Base-by-base conservation (phyloP, 495 filamentous ascomycete species). In the Lasiosphaeris hirsuta region DNA sequence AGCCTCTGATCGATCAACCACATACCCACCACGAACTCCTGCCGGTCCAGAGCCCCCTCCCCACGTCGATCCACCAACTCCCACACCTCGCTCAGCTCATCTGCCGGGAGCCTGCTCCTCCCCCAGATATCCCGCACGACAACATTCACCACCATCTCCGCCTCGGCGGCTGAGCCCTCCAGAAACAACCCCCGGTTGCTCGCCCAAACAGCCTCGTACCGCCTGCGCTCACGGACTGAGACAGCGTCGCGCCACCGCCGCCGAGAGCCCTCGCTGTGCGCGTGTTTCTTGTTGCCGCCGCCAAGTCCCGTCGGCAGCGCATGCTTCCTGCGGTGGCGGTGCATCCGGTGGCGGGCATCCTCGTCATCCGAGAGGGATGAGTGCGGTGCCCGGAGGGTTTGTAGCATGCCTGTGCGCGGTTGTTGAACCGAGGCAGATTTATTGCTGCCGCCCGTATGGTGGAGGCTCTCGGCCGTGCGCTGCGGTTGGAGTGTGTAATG, bases 191-290 rank as follows among this genome's bases (percentile, higher is more conserved):
- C 93, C 56, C 84, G 84, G 64, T 98, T 97, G 14, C 90, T 92
- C 19, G 95, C 94, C 91, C 92, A 98, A 3, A 98, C 86, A 4
- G 91, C 95, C 72, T 97, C 94, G 64, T 97, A 97, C n/a, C 93
- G 79, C 63, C 89, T 90, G 38, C 91, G 80, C 64, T 97, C 90
- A 8, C 84, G 73, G 56, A 87, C 82, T 0, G 88, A 89, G 39
- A 97, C 79, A 52, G 84, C 78, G 56, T 89, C 86, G 34, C 86
- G 78, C 90, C 91, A 97, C n/a, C 89, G 81, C 64, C 86, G 89
- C 17, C 91, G 84, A 39, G 89, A 81, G 3, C 92, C 92, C 70
- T 97, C 92, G 64, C 89, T 86, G 67, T 97, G 91, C 60, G 92
- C 90, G 69, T 98, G 71, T 75, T 83, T 69, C 76, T 82, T 67